These are phyloP conservation scores for Incumbomyces delicatus DNA, from an alignment of 2,329 filamentous ascomycete species.

Conservation along the genomic window DNA sequence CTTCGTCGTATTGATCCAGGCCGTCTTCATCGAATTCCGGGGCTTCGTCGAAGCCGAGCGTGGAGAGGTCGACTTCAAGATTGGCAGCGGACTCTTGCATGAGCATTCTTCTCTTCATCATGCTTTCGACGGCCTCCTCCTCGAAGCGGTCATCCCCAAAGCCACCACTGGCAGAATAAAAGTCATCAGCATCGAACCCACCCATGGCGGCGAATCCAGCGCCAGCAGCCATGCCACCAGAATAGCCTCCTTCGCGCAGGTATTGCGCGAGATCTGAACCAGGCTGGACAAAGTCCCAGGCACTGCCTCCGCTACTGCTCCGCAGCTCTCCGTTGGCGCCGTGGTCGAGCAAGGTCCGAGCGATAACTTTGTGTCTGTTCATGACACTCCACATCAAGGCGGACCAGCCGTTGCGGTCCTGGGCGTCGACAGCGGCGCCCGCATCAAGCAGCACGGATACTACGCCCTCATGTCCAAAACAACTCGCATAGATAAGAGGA, in stretches of 20 bases:
- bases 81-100: conserved; percentile 99
- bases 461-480: conserved; percentile 88
- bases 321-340: conserved; percentile 93
- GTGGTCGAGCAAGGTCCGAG: conserved; percentile 82
- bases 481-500: conserved; percentile 95
- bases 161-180: conserved; percentile 60
- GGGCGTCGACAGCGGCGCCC: conserved; percentile 79
- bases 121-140: conserved; percentile 93
- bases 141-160: conserved; percentile 91
- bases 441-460: conserved; percentile 75
- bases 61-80: conserved; percentile 89
- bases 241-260: conserved; percentile 84
- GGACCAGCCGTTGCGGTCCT: conserved; percentile 95
- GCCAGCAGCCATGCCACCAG: conserved; percentile 29
- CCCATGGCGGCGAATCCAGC: conserved; percentile 45
- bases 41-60: conserved; percentile 89
- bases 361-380: conserved; percentile 91
- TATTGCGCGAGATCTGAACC: conserved; percentile 97
- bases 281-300: conserved; percentile 88
- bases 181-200: conserved; percentile 73
- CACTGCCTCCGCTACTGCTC: conserved; percentile 84
- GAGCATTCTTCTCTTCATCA: conserved; percentile 83
- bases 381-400: conserved; percentile 99
- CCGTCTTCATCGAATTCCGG: conserved; percentile 70
- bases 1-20: conserved; percentile 58